These are phyloP conservation scores for Diaporthe australafricana DNA, from an alignment of 2,329 filamentous ascomycete species.

Conservation along the genomic window DNA sequence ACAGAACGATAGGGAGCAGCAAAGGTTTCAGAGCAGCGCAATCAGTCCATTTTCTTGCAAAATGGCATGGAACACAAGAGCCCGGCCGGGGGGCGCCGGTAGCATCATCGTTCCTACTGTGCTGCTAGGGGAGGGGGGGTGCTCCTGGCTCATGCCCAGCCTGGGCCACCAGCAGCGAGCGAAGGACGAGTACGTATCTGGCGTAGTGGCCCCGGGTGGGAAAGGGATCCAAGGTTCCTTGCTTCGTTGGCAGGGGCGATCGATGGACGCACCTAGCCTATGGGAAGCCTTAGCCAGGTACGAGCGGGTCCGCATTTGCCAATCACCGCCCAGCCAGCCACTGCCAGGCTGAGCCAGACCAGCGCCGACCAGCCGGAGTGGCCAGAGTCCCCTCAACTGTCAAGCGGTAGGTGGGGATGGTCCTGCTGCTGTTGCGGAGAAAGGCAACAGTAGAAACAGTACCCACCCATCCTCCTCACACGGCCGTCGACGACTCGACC, in stretches of 20 bases:
- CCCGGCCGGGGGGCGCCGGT: conserved; percentile 23
- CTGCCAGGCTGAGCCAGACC: conserved; percentile 11
- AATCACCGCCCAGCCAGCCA: conserved; percentile 6
- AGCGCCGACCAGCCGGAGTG: conserved; percentile 1
- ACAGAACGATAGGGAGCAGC: conserved; percentile 4
- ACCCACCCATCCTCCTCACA: not conserved
- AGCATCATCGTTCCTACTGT: not conserved
- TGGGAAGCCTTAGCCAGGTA: not conserved
- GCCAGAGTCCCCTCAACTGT: conserved; percentile 17
- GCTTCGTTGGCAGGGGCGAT: conserved; percentile 19
- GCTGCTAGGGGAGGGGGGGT: not conserved
- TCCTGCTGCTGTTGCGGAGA: not conserved
- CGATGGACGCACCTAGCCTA: conserved; percentile 7
- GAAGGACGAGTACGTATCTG: too few relatives aligned
- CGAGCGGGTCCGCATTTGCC: conserved; percentile 3
- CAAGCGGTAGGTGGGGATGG: conserved; percentile 18
- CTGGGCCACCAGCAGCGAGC: not conserved
- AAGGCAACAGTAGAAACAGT: not conserved
- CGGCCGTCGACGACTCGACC: not conserved
- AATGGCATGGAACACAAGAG: conserved; percentile 20
- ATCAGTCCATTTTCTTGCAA: conserved; percentile 25
- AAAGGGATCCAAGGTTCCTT: conserved; percentile 16
- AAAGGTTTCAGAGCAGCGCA: conserved; percentile 20
- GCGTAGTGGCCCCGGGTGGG: too few relatives aligned
- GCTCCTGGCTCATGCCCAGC: not conserved